A percentile compares a stretch with the other conserved stretches of the same genome.
Evolutionary conservation across 768 basidiomycete species (phyloP).

Genomic region (Coprinopsis sp.): DNA sequence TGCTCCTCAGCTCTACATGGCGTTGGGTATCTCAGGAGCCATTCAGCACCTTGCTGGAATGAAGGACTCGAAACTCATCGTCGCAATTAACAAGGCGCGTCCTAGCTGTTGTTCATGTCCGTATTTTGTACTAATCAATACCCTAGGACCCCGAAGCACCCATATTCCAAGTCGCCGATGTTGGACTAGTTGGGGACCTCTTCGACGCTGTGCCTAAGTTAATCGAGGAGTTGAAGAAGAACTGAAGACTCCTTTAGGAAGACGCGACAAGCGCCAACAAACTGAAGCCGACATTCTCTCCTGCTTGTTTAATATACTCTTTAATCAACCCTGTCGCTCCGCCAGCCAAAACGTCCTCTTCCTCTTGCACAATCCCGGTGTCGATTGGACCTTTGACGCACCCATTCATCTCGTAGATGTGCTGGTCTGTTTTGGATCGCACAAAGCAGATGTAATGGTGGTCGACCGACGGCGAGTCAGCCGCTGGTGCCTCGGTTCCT

Average conservation of each 20-base stretch:
- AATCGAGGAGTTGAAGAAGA: slow-evolving; percentile 74
- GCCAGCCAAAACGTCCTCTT: slow-evolving; percentile 22
- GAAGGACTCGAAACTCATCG: slow-evolving; percentile 99
- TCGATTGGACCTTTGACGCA: slow-evolving; percentile 28
- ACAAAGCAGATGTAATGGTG: slow-evolving; percentile 33
- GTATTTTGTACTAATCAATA: slow-evolving; percentile 3
- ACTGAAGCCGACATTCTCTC: slow-evolving; percentile 22
- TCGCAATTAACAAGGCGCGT: slow-evolving; percentile 91
- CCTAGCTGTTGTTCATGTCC: not conserved
- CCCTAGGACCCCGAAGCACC: slow-evolving; percentile 91
- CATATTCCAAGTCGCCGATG: slow-evolving; percentile 98
- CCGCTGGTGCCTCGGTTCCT: too few species aligned
- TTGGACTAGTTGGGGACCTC: slow-evolving; percentile 90
- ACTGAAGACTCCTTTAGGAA: slow-evolving; percentile 9
- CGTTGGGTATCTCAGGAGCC: slow-evolving; percentile 95
- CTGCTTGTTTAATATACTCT: slow-evolving; percentile 19
- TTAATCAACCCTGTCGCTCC: slow-evolving; percentile 19
- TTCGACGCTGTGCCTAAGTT: slow-evolving; percentile 91
- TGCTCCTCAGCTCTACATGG: slow-evolving; percentile 94
- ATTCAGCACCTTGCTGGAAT: slow-evolving; percentile 99
- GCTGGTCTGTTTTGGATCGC: slow-evolving; percentile 22
- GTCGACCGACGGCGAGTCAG: too few species aligned
- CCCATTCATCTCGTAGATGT: slow-evolving; percentile 32
- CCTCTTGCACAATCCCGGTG: slow-evolving; percentile 15
- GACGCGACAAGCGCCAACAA: slow-evolving; percentile 19